phyloP scores from a whole-genome alignment of 2,329 filamentous ascomycete genomes.

The Laburnicola sp. region DNA sequence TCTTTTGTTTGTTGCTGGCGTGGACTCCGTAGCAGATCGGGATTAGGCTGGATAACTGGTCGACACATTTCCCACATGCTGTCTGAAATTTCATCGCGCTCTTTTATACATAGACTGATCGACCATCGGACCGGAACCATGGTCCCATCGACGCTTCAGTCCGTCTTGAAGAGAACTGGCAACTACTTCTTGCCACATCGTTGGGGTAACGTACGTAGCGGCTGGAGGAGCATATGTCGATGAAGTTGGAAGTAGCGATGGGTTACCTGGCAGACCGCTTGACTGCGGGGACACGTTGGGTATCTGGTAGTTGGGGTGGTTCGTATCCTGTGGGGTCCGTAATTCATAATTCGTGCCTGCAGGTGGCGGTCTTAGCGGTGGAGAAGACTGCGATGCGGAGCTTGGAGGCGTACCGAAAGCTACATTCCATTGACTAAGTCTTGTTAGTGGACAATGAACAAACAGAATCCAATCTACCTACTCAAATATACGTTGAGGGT shows the following conservation, averaged over 20 bases:
- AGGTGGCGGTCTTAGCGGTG: slow-evolving; percentile 49
- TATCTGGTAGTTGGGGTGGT: slow-evolving; percentile 39
- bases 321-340: slow-evolving; percentile 40
- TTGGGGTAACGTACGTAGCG: slow-evolving; percentile 50
- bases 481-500: slow-evolving; percentile 87
- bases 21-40: too few species aligned
- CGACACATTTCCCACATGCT: not conserved
- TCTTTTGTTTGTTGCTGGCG: slow-evolving; percentile 22
- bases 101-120: slow-evolving; percentile 46
- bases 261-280: slow-evolving; percentile 31
- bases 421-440: slow-evolving; percentile 83
- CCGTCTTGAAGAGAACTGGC: slow-evolving; percentile 47
- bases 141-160: slow-evolving; percentile 52
- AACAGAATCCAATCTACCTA: slow-evolving; percentile 53
- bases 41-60: not conserved
- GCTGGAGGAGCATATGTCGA: slow-evolving; percentile 38
- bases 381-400: slow-evolving; percentile 49
- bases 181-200: slow-evolving; percentile 57
- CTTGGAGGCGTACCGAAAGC: slow-evolving; percentile 74
- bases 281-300: slow-evolving; percentile 42
- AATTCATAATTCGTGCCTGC: slow-evolving; percentile 46
- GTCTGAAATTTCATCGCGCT: slow-evolving; percentile 30
- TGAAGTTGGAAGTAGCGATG: slow-evolving; percentile 41
- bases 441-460: slow-evolving; percentile 17
- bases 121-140: slow-evolving; percentile 39